Base-by-base conservation (phyloP, 768 basidiomycete species). In the Suillus cothurnatus region DNA sequence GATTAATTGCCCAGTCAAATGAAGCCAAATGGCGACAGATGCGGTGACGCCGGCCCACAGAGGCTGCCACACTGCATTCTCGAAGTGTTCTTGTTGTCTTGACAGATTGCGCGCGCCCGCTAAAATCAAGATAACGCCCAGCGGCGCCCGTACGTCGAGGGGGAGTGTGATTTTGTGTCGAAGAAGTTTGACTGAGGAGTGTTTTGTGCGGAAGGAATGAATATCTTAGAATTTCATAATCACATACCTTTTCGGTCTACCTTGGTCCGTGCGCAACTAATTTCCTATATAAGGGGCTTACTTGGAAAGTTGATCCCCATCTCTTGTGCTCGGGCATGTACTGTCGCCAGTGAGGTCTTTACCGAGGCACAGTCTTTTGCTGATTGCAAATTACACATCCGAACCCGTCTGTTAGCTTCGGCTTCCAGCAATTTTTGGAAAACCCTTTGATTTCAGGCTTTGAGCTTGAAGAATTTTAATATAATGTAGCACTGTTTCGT, bases 321-420 rank as follows among this genome's bases (percentile, higher is more conserved):
- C 89, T 90, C 90, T 94, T 94, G 91, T 93, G 91, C 91, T 92
- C 90, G 91, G 91, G 91, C 89, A 90, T 88, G 91, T 88, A 91
- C 90, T 91, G 89, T 92, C 90, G 89, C 88, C 88, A 91, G 91
- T 93, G 92, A 94, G 90, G 92, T 94, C 84, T 87, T 82, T 91
- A 93, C 92, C 89, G 92, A 94, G 90, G 88, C 89, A 88, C 87
- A 90, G 89, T 90, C 85, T 81, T 91, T 92, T 91, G 91, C 90
- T 92, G 88, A 88, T 92, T 92, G 90, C 90, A 92, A 92, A 92
- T 90, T 91, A 91, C 85, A 91, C 91, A 93, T 93, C 92, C 92
- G 90, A 92, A 93, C 90, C 78, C 91, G 90, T 93, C 91, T 90
- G 85, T 87, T 76, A 84, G 89, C 90, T 92, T 91, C 82, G 89